Evolutionary conservation across 1,284 basidiomycete genomes (phyloP).

Genomic region (Somion occarium): DNA sequence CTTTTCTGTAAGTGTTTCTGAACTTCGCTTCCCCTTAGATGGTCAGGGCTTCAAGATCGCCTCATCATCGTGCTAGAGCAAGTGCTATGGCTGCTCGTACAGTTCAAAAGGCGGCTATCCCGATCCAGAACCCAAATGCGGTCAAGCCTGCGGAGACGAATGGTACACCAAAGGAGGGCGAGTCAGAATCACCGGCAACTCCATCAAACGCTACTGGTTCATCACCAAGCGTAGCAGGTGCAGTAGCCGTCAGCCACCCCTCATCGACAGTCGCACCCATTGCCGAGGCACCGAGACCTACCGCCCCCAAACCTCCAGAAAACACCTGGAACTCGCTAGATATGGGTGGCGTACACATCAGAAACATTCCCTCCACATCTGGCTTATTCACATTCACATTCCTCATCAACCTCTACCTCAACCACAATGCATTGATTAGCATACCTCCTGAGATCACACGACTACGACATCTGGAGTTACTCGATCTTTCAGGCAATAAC

Average conservation of each 20-base stretch:
- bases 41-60: slow-evolving; percentile 69
- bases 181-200: slow-evolving; percentile 21
- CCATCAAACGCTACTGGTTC: slow-evolving; percentile 33
- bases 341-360: slow-evolving; percentile 93
- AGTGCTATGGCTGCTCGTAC: slow-evolving; percentile 78
- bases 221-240: slow-evolving; percentile 31
- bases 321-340: slow-evolving; percentile 91
- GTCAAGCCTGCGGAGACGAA: slow-evolving; percentile 40
- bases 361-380: slow-evolving; percentile 81
- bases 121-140: slow-evolving; percentile 78
- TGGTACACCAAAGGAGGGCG: slow-evolving; percentile 23
- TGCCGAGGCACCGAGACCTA: slow-evolving; percentile 54
- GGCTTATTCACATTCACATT: slow-evolving; percentile 91
- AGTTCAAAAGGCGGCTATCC: slow-evolving; percentile 73
- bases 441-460: slow-evolving; percentile 84
- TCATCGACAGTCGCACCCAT: slow-evolving; percentile 71
- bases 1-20: neutral
- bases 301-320: slow-evolving; percentile 52
- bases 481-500: slow-evolving; percentile 92
- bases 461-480: slow-evolving; percentile 82
- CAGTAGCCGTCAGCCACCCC: slow-evolving; percentile 50
- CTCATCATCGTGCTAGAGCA: slow-evolving; percentile 75
- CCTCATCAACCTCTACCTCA: slow-evolving; percentile 94
- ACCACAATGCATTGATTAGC: slow-evolving; percentile 85
- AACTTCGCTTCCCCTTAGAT: slow-evolving; percentile 38